Evolutionary conservation across 2,329 filamentous ascomycete genomes (phyloP).

Genomic region (Tolypocladium guangdongense): DNA sequence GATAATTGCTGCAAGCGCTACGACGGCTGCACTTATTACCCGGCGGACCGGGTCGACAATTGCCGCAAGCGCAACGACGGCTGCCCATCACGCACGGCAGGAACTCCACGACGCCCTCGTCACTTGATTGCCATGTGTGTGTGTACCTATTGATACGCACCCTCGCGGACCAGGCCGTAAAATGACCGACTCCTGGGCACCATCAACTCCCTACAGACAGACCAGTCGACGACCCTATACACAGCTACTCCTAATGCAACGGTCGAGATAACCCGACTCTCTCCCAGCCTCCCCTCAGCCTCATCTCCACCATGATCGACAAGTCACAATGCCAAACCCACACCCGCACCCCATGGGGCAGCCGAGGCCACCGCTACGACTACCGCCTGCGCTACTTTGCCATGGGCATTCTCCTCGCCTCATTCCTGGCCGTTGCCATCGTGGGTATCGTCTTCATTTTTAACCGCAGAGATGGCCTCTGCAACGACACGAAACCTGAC

Average conservation of each 20-base stretch:
- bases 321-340: slow-evolving; percentile 17
- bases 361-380: slow-evolving; percentile 12
- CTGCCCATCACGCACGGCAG: too few species aligned
- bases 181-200: not conserved
- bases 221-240: too few species aligned
- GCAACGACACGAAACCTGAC: not conserved
- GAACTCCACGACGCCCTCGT: too few species aligned
- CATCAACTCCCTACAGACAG: too few species aligned
- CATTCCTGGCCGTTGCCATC: slow-evolving; percentile 11
- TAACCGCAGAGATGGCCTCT: not conserved
- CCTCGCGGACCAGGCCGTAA: not conserved
- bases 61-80: not conserved
- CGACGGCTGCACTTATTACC: not conserved
- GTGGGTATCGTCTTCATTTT: slow-evolving; percentile 11
- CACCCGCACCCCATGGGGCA: slow-evolving; percentile 18
- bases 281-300: not conserved
- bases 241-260: not conserved
- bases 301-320: slow-evolving; percentile 9
- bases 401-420: slow-evolving; percentile 13
- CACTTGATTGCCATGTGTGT: too few species aligned
- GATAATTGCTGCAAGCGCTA: not conserved
- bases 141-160: too few species aligned
- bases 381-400: slow-evolving; percentile 13
- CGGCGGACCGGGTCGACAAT: too few species aligned
- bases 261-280: not conserved